These are phyloP conservation scores for Fragaria ananassa DNA, from an alignment of 306 rosid genomes.

Conservation along the genomic window DNA sequence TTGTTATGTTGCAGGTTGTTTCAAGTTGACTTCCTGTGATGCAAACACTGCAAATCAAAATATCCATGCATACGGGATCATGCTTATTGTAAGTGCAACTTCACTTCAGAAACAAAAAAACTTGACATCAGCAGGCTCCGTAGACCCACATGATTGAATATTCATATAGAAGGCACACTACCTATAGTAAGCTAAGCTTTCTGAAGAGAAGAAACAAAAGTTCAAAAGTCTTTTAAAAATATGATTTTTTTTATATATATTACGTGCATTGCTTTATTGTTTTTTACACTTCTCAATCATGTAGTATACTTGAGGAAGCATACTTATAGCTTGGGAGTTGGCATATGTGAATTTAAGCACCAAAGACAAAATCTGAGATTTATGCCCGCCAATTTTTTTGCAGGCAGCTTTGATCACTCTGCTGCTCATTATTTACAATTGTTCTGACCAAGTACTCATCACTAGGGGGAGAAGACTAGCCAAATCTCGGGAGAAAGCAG, in stretches of 20 bases:
- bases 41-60: constrained; percentile 71
- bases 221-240: constrained; percentile 3
- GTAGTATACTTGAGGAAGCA: background rate
- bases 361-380: constrained; percentile 17
- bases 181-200: background rate
- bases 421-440: constrained; percentile 91
- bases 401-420: constrained; percentile 92
- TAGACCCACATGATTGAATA: background rate
- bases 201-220: background rate
- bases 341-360: constrained; percentile 13
- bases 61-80: constrained; percentile 75
- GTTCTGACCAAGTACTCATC: constrained; percentile 90
- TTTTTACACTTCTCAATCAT: background rate
- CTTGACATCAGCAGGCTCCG: constrained; percentile 8
- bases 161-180: constrained; percentile 1
- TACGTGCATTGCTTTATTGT: background rate
- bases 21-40: constrained; percentile 80
- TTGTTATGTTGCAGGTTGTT: constrained; percentile 66
- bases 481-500: constrained; percentile 87
- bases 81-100: constrained; percentile 69
- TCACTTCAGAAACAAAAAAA: constrained; percentile 22
- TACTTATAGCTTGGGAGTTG: constrained; percentile 1
- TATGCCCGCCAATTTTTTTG: constrained; percentile 50
- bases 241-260: constrained; percentile 20
- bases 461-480: constrained; percentile 81